Percentiles rank a stretch among this genome's conserved stretches.
These are phyloP conservation scores for Styphnolobium japonicum DNA, from an alignment of 306 rosid species.

Conservation along the genomic window DNA sequence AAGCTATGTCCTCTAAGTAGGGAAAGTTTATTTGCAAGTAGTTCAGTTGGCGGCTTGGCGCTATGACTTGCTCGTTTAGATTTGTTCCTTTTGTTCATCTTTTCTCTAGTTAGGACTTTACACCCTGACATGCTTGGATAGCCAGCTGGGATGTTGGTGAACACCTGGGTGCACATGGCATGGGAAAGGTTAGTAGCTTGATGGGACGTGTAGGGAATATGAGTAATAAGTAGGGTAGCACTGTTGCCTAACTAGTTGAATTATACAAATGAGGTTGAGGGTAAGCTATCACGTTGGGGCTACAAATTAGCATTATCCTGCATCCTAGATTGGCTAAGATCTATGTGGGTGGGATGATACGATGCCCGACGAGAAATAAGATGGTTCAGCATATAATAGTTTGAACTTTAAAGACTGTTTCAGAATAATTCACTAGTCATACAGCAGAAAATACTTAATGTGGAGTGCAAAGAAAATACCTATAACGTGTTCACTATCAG, in stretches of 20 bases:
- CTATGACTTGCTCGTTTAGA: background rate
- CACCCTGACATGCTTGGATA: slow-evolving; percentile 32
- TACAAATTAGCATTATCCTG: background rate
- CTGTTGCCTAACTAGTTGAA: background rate
- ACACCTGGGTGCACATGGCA: slow-evolving; percentile 70
- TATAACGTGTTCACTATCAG: background rate
- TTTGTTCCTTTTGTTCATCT: slow-evolving; percentile 11
- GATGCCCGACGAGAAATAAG: background rate
- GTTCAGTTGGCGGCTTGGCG: slow-evolving; percentile 24
- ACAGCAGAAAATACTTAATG: background rate
- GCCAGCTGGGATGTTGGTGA: slow-evolving; percentile 53
- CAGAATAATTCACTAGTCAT: background rate
- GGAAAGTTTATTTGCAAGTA: slow-evolving; percentile 29
- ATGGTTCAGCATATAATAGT: background rate
- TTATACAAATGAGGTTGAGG: background rate
- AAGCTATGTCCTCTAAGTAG: too few species aligned
- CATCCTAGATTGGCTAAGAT: background rate
- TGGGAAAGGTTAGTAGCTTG: slow-evolving; percentile 26
- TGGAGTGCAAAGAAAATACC: background rate
- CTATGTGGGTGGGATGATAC: background rate
- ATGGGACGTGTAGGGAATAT: slow-evolving; percentile 44
- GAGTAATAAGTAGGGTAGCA: slow-evolving; percentile 27
- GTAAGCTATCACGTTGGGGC: background rate
- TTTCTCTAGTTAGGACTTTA: slow-evolving; percentile 22
- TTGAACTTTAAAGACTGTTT: background rate